These are phyloP conservation scores for Terana coerulea DNA, from an alignment of 768 basidiomycete species.

Conservation along the genomic window DNA sequence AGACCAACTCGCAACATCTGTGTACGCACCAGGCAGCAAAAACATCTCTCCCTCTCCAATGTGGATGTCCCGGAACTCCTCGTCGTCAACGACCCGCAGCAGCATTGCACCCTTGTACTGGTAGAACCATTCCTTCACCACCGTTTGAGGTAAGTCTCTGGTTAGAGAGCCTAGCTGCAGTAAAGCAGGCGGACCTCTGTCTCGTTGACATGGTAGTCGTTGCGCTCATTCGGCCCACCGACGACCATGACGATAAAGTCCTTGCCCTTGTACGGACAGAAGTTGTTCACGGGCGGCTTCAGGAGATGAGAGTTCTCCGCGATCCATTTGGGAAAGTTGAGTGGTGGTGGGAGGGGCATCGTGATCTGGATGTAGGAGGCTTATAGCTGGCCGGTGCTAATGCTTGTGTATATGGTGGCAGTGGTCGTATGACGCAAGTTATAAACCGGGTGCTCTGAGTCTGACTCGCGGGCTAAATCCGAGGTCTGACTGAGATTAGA, in stretches of 20 bases:
- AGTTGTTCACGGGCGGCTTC: constrained; percentile 92
- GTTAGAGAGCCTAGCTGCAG: too few relatives aligned
- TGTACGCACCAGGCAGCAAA: constrained; percentile 72
- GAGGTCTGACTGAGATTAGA: too few relatives aligned
- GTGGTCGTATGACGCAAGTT: too few relatives aligned
- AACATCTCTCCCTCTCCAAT: constrained; percentile 99
- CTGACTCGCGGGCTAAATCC: too few relatives aligned
- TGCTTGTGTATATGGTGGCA: too few relatives aligned
- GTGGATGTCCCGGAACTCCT: constrained; percentile 74
- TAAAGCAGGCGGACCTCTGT: constrained; percentile 77
- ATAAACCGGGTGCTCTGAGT: too few relatives aligned
- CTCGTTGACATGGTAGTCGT: constrained; percentile 94
- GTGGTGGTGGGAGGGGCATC: constrained; percentile 76
- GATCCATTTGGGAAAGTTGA: constrained; percentile 92
- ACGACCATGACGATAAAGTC: constrained; percentile 97
- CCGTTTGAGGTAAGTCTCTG: not conserved
- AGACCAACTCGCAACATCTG: not conserved
- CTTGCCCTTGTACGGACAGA: constrained; percentile 72
- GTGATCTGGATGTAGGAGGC: too few relatives aligned
- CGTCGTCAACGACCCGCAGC: constrained; percentile 79
- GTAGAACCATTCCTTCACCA: constrained; percentile 90
- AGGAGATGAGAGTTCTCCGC: constrained; percentile 74
- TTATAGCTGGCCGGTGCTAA: too few relatives aligned
- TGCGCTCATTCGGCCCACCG: constrained; percentile 92
- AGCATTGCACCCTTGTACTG: constrained; percentile 95